Evolutionary conservation across 2,329 filamentous ascomycete species (phyloP), one percentile per base, ranked within the genome.

Genomic region (Albifimbria verrucaria): DNA sequence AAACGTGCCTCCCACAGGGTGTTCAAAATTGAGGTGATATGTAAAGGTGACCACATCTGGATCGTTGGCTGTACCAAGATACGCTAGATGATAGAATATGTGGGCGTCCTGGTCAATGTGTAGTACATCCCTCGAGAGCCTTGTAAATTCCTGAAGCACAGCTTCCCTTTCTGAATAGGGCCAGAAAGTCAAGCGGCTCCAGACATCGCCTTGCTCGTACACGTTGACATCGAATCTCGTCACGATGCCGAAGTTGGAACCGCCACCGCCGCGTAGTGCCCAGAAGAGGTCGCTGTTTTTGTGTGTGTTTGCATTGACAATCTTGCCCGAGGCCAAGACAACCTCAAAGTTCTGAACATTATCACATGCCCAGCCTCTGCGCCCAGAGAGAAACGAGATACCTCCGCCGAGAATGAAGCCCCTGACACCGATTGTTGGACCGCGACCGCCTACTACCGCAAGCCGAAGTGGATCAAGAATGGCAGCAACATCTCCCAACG

Each of bases 351-450:
- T 69, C 25, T 61, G 56, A 9, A 78, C 70, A 15, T 69, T 74
- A 60, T 80, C 77, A 54, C 73, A 77, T 12, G 68, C 73, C 59
- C 73, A 77, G 6, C 80, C 79, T 25, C 72, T 61, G 1, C 64
- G 65, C 1, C 71, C 69, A 1, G 55, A 55, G 25, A 53, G 51
- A 47, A 54, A 58, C 12, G 59, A 57, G 25, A 52, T 58, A 9
- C 61, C 61, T 2, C 61, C 63, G 23, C 64, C 63, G 9, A 64
- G 56, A 10, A 63, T 51, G 7, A 66, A 52, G 1, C 65, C 64
- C 1, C 55, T 59, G 11, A 68, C 61, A 24, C 65, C 65, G 9
- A 66, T 62, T 18, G 58, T 53, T 1, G 69, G 62, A 9, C 69
- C 66, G 18, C 78, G 68, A 3, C 75, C 77, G 1, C 77, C 77